Conservation (phyloP, 2,329 filamentous ascomycete species). For the Teratosphaeria nubilosa region DNA sequence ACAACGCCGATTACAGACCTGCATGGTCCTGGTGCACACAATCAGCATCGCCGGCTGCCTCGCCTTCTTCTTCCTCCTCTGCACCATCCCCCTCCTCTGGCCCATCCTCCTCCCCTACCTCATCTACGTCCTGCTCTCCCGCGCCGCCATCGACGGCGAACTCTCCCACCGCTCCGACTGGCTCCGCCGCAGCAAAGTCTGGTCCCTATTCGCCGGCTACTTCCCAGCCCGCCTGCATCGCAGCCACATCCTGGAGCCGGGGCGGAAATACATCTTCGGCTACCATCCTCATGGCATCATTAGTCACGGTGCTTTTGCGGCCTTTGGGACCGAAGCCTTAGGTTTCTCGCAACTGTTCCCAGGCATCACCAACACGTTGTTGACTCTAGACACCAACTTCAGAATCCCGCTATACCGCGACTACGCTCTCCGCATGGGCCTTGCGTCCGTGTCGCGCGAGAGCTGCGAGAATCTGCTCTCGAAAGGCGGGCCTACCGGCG, state of each 20-base stretch:
- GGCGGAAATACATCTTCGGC: slow-evolving; percentile 88
- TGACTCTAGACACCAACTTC: slow-evolving; percentile 95
- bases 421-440: slow-evolving; percentile 79
- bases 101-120: slow-evolving; percentile 68
- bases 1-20: slow-evolving; percentile 41
- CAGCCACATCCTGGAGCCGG: slow-evolving; percentile 65
- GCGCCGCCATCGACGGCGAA: slow-evolving; percentile 63
- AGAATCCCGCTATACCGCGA: slow-evolving; percentile 88
- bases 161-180: slow-evolving; percentile 65
- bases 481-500: slow-evolving; percentile 62
- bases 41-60: slow-evolving; percentile 43
- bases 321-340: slow-evolving; percentile 82
- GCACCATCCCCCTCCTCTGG: slow-evolving; percentile 87
- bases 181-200: slow-evolving; percentile 62
- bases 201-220: slow-evolving; percentile 85
- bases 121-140: slow-evolving; percentile 72
- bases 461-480: slow-evolving; percentile 82
- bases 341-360: slow-evolving; percentile 83
- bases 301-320: slow-evolving; percentile 85
- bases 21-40: slow-evolving; percentile 40
- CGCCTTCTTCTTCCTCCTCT: slow-evolving; percentile 79
- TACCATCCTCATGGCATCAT: slow-evolving; percentile 98
- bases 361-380: slow-evolving; percentile 83
- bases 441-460: slow-evolving; percentile 81
- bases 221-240: slow-evolving; percentile 85